Evolutionary conservation across 768 basidiomycete genomes (phyloP).

Genomic region (Cystobasidium tubakii): DNA sequence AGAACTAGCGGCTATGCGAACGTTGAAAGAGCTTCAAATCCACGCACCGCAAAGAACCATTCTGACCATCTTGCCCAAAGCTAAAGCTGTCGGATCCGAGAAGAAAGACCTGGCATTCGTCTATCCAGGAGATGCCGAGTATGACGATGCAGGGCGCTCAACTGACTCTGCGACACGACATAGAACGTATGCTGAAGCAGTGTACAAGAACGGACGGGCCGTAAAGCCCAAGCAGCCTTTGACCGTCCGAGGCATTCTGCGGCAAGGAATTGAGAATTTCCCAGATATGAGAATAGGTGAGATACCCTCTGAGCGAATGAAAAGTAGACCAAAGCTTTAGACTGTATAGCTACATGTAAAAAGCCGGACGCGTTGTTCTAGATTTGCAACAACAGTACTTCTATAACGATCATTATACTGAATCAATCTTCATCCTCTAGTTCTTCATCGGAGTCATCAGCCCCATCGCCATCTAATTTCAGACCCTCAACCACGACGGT

Average conservation of each 20-base stretch:
- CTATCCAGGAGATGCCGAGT: conserved; percentile 17
- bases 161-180: neutral
- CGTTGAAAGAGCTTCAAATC: neutral
- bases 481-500: conserved; percentile 51
- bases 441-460: conserved; percentile 58
- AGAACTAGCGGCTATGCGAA: conserved; percentile 31
- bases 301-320: neutral
- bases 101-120: conserved; percentile 23
- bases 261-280: neutral
- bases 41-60: neutral
- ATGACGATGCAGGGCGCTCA: neutral
- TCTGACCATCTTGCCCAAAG: conserved; percentile 13
- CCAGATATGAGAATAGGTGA: conserved; percentile 6
- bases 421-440: conserved; percentile 48
- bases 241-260: neutral
- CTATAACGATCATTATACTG: neutral
- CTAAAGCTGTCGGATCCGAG: neutral
- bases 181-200: conserved; percentile 1
- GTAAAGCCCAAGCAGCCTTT: conserved; percentile 22
- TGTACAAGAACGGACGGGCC: neutral
- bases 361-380: neutral
- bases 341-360: neutral
- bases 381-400: neutral
- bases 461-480: conserved; percentile 53
- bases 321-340: neutral